Evolutionary conservation across 805 yeast species (phyloP).

Genomic region (Monosporozyma yasuniensis): DNA sequence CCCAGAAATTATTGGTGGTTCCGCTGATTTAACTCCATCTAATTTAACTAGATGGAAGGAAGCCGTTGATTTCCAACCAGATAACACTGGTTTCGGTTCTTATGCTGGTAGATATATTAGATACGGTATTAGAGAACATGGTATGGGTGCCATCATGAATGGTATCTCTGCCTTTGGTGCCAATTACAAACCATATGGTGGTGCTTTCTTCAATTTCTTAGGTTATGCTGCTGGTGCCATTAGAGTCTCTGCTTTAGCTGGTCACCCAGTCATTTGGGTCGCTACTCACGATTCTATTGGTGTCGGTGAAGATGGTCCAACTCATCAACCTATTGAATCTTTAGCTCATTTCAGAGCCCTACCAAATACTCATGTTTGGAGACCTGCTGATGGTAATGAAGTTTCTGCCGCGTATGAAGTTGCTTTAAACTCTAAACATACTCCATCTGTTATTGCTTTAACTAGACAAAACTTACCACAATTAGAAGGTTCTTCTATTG

Average conservation of each 20-base stretch:
- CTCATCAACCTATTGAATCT: constrained; percentile 88
- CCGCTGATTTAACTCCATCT: constrained; percentile 96
- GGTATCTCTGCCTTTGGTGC: constrained; percentile 90
- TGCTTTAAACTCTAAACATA: constrained; percentile 49
- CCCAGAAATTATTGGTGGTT: constrained; percentile 94
- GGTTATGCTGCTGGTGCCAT: constrained; percentile 82
- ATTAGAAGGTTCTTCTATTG: constrained; percentile 84
- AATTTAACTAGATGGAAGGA: constrained; percentile 84
- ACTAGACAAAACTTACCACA: constrained; percentile 89
- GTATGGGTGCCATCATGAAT: constrained; percentile 97
- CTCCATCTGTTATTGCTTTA: constrained; percentile 70
- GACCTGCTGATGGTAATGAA: constrained; percentile 92
- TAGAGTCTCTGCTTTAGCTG: constrained; percentile 74
- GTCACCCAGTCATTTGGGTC: constrained; percentile 77
- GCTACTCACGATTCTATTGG: constrained; percentile 90
- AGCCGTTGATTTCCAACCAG: constrained; percentile 90
- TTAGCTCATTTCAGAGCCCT: constrained; percentile 78
- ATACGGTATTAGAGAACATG: constrained; percentile 98
- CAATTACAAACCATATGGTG: constrained; percentile 86
- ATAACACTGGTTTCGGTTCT: constrained; percentile 66
- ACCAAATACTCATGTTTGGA: constrained; percentile 79
- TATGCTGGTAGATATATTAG: constrained; percentile 89
- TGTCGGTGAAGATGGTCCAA: constrained; percentile 89
- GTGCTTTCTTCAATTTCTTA: constrained; percentile 94
- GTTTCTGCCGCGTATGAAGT: constrained; percentile 72